Conservation (phyloP, 2,329 filamentous ascomycete genomes). For the Xylaria sp. region DNA sequence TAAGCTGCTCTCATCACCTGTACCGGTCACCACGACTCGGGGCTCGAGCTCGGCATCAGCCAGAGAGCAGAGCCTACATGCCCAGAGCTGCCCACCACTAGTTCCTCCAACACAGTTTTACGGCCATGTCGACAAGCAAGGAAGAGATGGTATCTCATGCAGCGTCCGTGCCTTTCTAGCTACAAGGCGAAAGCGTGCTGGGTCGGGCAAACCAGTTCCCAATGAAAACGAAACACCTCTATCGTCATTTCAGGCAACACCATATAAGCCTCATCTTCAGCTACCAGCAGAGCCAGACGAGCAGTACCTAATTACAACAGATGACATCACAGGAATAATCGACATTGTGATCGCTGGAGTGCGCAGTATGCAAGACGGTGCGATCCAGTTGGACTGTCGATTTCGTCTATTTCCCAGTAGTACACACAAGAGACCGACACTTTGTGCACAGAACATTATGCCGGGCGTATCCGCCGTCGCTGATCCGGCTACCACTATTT, state of each 20-base stretch:
- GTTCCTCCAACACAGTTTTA: slow-evolving; percentile 17
- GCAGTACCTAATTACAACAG: slow-evolving; percentile 45
- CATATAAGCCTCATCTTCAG: slow-evolving; percentile 4
- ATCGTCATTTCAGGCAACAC: slow-evolving; percentile 6
- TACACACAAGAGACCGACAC: slow-evolving; percentile 38
- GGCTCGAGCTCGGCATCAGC: slow-evolving; percentile 33
- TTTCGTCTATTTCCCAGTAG: slow-evolving; percentile 42
- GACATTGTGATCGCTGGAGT: slow-evolving; percentile 48
- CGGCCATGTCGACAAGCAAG: slow-evolving; percentile 31
- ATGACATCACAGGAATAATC: slow-evolving; percentile 48
- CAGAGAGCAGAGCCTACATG: slow-evolving; percentile 23
- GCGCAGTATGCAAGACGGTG: slow-evolving; percentile 37
- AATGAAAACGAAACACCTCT: slow-evolving; percentile 31
- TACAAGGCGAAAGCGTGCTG: slow-evolving; percentile 37
- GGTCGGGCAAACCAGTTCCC: slow-evolving; percentile 5
- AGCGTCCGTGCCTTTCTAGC: slow-evolving; percentile 46
- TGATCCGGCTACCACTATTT: slow-evolving; percentile 49
- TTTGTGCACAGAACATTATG: slow-evolving; percentile 40
- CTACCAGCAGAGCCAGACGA: slow-evolving; percentile 20
- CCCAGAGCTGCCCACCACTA: slow-evolving; percentile 13
- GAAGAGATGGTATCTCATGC: slow-evolving; percentile 42
- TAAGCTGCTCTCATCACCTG: slow-evolving; percentile 27
- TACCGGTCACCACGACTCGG: slow-evolving; percentile 30
- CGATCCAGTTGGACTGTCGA: slow-evolving; percentile 32
- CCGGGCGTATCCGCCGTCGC: slow-evolving; percentile 41